Evolutionary conservation across 1,284 basidiomycete species (phyloP).

Genomic region (Pyrrhoderma lamaoense): DNA sequence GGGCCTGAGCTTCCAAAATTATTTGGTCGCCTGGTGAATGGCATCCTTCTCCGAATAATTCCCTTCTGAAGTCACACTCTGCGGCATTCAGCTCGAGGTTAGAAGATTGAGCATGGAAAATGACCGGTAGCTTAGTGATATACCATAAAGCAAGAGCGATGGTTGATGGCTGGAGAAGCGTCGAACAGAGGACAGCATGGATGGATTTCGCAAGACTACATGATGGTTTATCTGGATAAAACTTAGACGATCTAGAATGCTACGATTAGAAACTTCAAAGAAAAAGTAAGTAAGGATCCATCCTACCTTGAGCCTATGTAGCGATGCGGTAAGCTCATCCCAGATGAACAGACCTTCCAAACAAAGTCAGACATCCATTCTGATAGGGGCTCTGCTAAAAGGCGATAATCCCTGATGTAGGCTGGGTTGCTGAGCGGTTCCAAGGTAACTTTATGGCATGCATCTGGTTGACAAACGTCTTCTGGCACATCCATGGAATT

Average conservation of each 20-base stretch:
- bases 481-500: background rate
- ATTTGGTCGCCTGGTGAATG: constrained; percentile 46
- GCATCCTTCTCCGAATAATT: constrained; percentile 50
- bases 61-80: constrained; percentile 35
- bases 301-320: constrained; percentile 43
- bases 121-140: constrained; percentile 72
- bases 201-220: constrained; percentile 52
- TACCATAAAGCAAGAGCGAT: constrained; percentile 79
- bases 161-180: constrained; percentile 73
- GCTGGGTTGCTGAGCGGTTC: constrained; percentile 42
- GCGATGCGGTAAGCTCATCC: constrained; percentile 45
- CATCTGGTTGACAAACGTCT: constrained; percentile 10
- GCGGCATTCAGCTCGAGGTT: constrained; percentile 17
- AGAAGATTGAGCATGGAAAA: constrained; percentile 27
- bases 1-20: constrained; percentile 44
- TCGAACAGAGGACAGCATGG: constrained; percentile 68
- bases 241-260: constrained; percentile 30
- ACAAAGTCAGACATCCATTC: constrained; percentile 72
- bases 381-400: constrained; percentile 63
- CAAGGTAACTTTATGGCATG: constrained; percentile 28
- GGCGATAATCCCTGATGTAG: constrained; percentile 56
- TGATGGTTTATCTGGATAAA: constrained; percentile 42
- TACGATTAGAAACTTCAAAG: constrained; percentile 21
- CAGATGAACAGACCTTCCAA: constrained; percentile 71
- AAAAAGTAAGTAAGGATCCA: constrained; percentile 2